Base-by-base conservation (phyloP, 1,284 basidiomycete genomes). In the Butyriboletus appendiculatus region DNA sequence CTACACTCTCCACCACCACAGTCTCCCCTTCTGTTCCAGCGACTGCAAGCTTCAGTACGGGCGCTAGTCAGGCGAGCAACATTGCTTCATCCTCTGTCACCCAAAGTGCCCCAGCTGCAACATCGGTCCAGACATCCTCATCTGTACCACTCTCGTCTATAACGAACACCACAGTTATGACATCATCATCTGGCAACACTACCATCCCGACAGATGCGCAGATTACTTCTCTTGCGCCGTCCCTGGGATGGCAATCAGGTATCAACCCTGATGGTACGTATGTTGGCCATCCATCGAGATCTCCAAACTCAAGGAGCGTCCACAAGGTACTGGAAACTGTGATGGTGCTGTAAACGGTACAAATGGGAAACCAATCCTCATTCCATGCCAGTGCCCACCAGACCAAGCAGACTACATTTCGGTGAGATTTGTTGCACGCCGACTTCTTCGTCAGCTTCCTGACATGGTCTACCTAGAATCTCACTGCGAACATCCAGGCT, bases 351-450 rank as follows among this genome's bases (percentile, higher is more conserved):
- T 79, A n/a, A 78, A 80, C 46, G 76, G 78, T 15, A 61, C 77
- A 32, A 75, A 77, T 56, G 82, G 81, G 4, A 64, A 77, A 44
- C 74, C 77, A 10, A 74, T 83, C 59, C 79, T 79, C 60, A 77
- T 88, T 45, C 85, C 85, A 9, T 86, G 83, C 62, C 62, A 73
- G 15, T 88, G 86, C 68, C 86, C 85, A 30, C 84, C 84, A 3
- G 71, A 76, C 49, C 74, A 78, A 44, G 53, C 65, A 20, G 56
- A 71, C n/a, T 85, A 84, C 68, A 71, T 84, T 48, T 60, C 72
- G 12, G 80, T 81, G 62, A 55, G 73, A 55, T 22, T 18, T 24
- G 12, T 28, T 9, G n/a, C 7, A 15, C 33, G 26, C 6, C 11
- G 10, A 16, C 4, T n/a, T 18, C 5, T 9, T 20, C 2, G 6